Evolutionary conservation across 2,329 filamentous ascomycete species (phyloP).

Genomic region (Incumbomyces delicatus): DNA sequence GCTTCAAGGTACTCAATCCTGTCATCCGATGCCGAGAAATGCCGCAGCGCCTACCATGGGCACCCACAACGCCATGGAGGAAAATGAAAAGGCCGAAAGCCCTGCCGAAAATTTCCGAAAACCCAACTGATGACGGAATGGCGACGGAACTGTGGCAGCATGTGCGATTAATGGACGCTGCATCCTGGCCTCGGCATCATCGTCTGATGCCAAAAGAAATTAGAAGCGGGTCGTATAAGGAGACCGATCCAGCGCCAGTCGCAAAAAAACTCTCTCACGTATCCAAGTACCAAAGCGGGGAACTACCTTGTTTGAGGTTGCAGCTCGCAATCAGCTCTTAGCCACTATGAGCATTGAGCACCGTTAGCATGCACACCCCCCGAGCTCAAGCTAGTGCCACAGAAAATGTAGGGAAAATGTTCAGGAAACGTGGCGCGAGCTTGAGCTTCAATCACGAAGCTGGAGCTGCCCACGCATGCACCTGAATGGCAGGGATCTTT

Average conservation of each 20-base stretch:
- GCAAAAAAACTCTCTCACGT: constrained; percentile 1
- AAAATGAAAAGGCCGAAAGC: neutral
- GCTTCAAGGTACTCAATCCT: constrained; percentile 6
- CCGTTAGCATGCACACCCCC: too few species aligned
- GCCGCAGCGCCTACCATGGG: neutral
- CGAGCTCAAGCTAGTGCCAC: constrained; percentile 5
- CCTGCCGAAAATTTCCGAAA: constrained; percentile 2
- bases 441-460: constrained; percentile 2
- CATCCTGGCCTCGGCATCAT: neutral
- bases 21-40: neutral
- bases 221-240: neutral
- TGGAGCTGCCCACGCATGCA: neutral
- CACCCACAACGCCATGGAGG: too few species aligned
- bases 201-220: constrained; percentile 3
- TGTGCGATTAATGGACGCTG: neutral
- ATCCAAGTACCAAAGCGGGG: constrained; percentile 2
- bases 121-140: neutral
- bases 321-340: constrained; percentile 4
- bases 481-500: neutral
- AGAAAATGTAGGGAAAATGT: neutral
- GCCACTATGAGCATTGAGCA: constrained; percentile 1
- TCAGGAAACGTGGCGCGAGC: constrained; percentile 2
- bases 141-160: neutral
- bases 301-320: constrained; percentile 3
- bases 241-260: neutral